Conservation (phyloP, 306 rosid species). For the Quercus berberidifolia region DNA sequence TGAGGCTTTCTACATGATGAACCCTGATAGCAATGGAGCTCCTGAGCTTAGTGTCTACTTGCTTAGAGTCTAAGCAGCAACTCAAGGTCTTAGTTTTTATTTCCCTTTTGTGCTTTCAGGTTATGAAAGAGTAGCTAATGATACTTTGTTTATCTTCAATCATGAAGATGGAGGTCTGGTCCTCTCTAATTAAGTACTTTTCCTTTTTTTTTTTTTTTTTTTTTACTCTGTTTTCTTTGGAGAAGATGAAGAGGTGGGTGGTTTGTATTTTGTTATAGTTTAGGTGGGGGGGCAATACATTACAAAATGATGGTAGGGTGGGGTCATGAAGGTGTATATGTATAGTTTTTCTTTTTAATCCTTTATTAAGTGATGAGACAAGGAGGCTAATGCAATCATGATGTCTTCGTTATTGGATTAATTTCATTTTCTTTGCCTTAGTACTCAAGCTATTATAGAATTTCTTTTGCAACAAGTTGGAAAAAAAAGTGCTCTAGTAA, state of each 20-base stretch:
- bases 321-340: constrained; percentile 75
- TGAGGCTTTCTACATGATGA: constrained; percentile 99
- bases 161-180: constrained; percentile 42
- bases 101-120: constrained; percentile 26
- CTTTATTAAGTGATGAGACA: constrained; percentile 58
- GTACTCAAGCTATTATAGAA: constrained; percentile 14
- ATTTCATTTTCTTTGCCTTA: constrained; percentile 24
- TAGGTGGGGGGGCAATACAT: constrained; percentile 57
- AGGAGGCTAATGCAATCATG: constrained; percentile 61
- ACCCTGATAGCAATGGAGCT: constrained; percentile 96
- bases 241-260: constrained; percentile 41
- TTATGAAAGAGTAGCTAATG: constrained; percentile 31
- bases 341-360: constrained; percentile 48
- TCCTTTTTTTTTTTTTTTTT: constrained; percentile 13
- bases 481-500: neutral
- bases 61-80: constrained; percentile 72
- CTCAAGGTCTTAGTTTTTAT: constrained; percentile 20
- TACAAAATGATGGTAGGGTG: constrained; percentile 56
- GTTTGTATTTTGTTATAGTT: constrained; percentile 32
- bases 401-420: constrained; percentile 47
- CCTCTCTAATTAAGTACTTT: constrained; percentile 28
- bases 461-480: neutral
- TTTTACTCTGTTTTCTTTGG: constrained; percentile 20
- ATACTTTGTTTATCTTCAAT: constrained; percentile 37
- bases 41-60: constrained; percentile 94